These are phyloP conservation scores for Handroanthus guayacan DNA, from an alignment of 257 asterid genomes.

Conservation along the genomic window DNA sequence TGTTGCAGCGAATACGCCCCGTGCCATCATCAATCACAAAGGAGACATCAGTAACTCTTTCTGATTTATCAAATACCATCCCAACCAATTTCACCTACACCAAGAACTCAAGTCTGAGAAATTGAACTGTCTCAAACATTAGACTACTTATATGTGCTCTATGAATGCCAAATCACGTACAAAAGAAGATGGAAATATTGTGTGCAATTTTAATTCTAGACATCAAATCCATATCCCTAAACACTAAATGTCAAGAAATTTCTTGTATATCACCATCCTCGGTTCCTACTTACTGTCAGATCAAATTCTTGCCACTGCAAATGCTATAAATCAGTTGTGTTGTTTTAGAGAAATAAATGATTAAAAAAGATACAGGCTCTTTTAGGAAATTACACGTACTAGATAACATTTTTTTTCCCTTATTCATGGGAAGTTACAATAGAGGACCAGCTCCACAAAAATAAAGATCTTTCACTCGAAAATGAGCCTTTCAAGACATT, in stretches of 20 bases:
- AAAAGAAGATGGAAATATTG: background rate
- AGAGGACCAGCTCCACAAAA: background rate
- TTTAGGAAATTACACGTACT: background rate
- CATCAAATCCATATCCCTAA: background rate
- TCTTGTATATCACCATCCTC: background rate
- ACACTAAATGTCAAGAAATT: background rate
- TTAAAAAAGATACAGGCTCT: background rate
- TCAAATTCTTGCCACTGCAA: background rate
- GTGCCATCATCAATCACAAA: constrained; percentile 91
- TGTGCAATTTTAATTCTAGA: background rate
- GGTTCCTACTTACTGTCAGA: background rate
- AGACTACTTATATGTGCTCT: background rate
- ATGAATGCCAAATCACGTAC: background rate
- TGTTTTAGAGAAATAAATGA: background rate
- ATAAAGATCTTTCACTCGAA: background rate
- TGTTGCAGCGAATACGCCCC: constrained; percentile 75
- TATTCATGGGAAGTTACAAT: background rate
- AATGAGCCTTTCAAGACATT: background rate
- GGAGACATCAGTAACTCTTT: constrained; percentile 64
- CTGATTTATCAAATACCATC: constrained; percentile 63
- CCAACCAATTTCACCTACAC: constrained; percentile 83
- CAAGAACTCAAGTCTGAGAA: constrained; percentile 2
- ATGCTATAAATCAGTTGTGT: background rate
- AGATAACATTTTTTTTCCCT: background rate
- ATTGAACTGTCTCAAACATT: background rate